Conservation (phyloP, 1,284 basidiomycete genomes). For the Volvariella surrecta region DNA sequence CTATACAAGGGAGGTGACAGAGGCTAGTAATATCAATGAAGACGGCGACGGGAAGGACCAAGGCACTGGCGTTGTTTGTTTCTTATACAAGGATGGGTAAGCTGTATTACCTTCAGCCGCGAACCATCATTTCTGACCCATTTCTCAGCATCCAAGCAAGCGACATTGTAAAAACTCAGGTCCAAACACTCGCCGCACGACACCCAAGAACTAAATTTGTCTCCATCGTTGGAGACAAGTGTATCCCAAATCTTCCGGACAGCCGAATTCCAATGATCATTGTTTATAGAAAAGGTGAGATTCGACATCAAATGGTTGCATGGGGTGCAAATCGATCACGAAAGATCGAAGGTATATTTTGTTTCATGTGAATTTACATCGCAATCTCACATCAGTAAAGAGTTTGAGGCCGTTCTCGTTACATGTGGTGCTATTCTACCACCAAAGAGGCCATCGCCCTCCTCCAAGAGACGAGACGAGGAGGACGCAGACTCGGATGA, state of each 20-base stretch:
- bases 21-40: conserved; percentile 72
- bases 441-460: conserved; percentile 30
- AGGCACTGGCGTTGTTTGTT: conserved; percentile 84
- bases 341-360: conserved; percentile 69
- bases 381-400: conserved; percentile 26
- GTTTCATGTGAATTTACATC: conserved; percentile 4
- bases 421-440: conserved; percentile 53
- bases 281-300: conserved; percentile 87
- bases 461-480: conserved; percentile 22
- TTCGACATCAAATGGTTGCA: conserved; percentile 79
- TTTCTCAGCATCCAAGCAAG: conserved; percentile 65
- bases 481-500: conserved; percentile 32
- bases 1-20: conserved; percentile 92
- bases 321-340: conserved; percentile 76
- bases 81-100: conserved; percentile 85
- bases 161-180: conserved; percentile 65
- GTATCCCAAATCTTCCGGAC: conserved; percentile 94
- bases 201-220: conserved; percentile 95
- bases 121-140: not conserved
- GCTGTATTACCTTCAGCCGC: conserved; percentile 6
- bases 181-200: conserved; percentile 68
- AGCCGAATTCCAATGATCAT: conserved; percentile 88
- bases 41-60: conserved; percentile 55
- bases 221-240: conserved; percentile 91
- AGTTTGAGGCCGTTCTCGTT: conserved; percentile 62